phyloP scores from a whole-genome alignment of 495 filamentous ascomycete species.

The Glonium stellatum region DNA sequence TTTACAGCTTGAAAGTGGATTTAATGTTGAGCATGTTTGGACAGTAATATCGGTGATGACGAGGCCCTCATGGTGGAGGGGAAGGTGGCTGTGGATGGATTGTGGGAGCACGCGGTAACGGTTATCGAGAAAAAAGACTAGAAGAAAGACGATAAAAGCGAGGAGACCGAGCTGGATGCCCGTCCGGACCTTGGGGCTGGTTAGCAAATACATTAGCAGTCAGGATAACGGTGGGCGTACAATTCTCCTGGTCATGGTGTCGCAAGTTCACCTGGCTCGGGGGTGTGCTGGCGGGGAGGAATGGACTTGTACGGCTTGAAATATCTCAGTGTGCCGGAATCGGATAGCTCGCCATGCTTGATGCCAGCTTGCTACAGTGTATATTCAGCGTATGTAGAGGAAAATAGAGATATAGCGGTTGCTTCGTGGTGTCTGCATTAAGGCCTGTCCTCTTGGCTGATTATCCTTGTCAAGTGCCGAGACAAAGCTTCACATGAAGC shows the following conservation, averaged over 20 bases:
- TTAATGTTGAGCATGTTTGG: slow-evolving; percentile 64
- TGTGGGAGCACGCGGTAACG: slow-evolving; percentile 49
- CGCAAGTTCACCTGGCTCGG: not conserved
- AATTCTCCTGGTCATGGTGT: slow-evolving; percentile 42
- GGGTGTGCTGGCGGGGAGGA: not conserved
- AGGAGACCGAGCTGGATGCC: slow-evolving; percentile 70
- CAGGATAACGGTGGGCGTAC: slow-evolving; percentile 25
- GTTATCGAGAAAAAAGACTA: slow-evolving; percentile 38
- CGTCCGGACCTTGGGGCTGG: slow-evolving; percentile 60
- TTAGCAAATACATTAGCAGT: slow-evolving; percentile 13
- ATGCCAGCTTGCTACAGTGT: not conserved
- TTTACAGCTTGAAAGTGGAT: slow-evolving; percentile 70
- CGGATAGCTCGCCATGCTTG: not conserved
- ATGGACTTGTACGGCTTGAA: not conserved
- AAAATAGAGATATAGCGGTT: not conserved
- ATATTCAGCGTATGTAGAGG: not conserved
- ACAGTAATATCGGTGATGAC: slow-evolving; percentile 83
- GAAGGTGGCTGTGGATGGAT: slow-evolving; percentile 48
- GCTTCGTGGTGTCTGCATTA: not conserved
- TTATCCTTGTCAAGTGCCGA: not conserved
- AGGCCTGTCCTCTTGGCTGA: not conserved
- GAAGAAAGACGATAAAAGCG: slow-evolving; percentile 55
- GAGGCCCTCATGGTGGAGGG: slow-evolving; percentile 48
- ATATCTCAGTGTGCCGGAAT: not conserved
- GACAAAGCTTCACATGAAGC: not conserved